These are phyloP conservation scores for Solanum acaule DNA, from an alignment of 257 asterid genomes.

Conservation along the genomic window DNA sequence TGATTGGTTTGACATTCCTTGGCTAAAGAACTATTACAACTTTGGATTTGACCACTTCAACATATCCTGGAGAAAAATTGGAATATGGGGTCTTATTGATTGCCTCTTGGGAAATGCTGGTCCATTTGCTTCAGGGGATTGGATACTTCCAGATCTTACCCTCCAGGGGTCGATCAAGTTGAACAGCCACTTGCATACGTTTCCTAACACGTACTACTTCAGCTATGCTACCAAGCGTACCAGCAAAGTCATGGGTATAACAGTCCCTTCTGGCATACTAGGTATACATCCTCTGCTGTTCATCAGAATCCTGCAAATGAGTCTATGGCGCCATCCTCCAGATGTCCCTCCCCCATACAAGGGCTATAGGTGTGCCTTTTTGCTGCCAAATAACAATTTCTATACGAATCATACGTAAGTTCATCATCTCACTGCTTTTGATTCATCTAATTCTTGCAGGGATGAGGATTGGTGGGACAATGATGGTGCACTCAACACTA, in stretches of 20 bases:
- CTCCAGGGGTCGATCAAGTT: constrained; percentile 71
- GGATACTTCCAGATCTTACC: constrained; percentile 95
- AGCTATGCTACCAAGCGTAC: constrained; percentile 93
- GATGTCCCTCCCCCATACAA: constrained; percentile 74
- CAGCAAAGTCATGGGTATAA: constrained; percentile 48
- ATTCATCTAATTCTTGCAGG: constrained; percentile 22
- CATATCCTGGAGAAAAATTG: constrained; percentile 65
- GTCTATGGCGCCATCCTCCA: constrained; percentile 73
- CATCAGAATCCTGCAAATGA: constrained; percentile 84
- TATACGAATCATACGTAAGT: not conserved
- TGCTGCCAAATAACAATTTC: not conserved
- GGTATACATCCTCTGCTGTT: constrained; percentile 83
- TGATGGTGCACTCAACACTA: constrained; percentile 95
- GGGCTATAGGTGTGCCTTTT: constrained; percentile 33
- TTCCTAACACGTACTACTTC: constrained; percentile 83
- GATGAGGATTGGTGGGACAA: constrained; percentile 99
- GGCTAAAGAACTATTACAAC: constrained; percentile 74
- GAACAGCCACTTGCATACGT: constrained; percentile 53
- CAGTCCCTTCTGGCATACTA: constrained; percentile 71
- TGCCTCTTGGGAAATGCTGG: constrained; percentile 75
- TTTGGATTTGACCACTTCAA: constrained; percentile 93
- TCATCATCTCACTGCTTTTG: not conserved
- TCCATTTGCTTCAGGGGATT: constrained; percentile 85
- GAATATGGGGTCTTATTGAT: constrained; percentile 69
- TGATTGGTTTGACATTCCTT: constrained; percentile 81